These are phyloP conservation scores for Lobosporangium transversale DNA, from an alignment of 192 early-diverging fungal genomes.

Conservation along the genomic window DNA sequence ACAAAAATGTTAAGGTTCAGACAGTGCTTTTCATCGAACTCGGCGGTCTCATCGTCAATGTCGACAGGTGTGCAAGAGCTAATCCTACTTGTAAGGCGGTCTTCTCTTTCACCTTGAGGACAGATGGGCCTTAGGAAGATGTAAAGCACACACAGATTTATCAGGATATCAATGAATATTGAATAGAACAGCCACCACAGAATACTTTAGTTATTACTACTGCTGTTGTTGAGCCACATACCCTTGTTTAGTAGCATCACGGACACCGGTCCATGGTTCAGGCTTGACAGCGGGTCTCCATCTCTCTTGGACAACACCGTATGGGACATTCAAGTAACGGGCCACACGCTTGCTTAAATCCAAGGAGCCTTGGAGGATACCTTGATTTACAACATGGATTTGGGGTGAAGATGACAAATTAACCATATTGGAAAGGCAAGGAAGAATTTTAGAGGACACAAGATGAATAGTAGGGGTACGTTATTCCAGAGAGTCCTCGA, in stretches of 20 bases:
- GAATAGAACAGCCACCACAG: no score
- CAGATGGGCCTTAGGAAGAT: slow-evolving; percentile 10
- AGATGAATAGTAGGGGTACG: background rate
- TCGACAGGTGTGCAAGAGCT: slow-evolving; percentile 3
- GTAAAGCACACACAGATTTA: no score
- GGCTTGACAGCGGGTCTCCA: background rate
- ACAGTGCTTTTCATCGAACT: slow-evolving; percentile 24
- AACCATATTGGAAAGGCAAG: no score
- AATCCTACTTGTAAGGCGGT: background rate
- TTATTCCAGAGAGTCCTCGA: no score
- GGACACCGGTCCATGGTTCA: background rate
- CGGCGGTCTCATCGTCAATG: slow-evolving; percentile 4
- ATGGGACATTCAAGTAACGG: background rate
- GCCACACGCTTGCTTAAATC: background rate
- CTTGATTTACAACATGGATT: background rate
- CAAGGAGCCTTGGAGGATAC: background rate
- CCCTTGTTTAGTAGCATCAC: no score
- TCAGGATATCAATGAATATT: no score
- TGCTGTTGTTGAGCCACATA: no score
- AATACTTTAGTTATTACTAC: no score
- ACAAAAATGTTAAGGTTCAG: slow-evolving; percentile 41
- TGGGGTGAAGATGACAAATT: no score
- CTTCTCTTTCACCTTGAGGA: background rate
- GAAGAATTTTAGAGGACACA: no score
- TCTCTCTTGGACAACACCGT: background rate